phyloP scores from a whole-genome alignment of 257 asterid species.

The Scutellaria baicalensis region DNA sequence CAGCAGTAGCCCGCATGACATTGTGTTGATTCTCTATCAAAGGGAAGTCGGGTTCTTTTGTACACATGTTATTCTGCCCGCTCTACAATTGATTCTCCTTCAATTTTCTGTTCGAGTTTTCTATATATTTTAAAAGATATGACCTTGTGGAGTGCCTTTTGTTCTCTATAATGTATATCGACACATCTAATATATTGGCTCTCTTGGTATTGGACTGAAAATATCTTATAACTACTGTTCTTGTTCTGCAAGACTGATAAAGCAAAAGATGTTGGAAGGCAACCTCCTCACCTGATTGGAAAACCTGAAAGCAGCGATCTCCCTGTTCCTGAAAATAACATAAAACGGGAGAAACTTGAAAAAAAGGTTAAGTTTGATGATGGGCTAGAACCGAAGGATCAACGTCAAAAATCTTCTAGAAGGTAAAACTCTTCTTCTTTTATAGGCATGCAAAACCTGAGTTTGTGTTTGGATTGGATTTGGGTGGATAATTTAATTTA shows the following conservation, averaged over 20 bases:
- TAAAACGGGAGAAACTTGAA: conserved; percentile 23
- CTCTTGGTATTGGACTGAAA: neutral
- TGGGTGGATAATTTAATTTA: no score
- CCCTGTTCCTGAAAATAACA: conserved; percentile 20
- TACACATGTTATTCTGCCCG: neutral
- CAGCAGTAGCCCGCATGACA: conserved; percentile 2
- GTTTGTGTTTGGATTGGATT: neutral
- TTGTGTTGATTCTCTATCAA: neutral
- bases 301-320: conserved; percentile 17
- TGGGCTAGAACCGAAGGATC: conserved; percentile 26
- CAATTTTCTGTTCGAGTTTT: neutral
- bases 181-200: neutral
- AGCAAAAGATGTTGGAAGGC: conserved; percentile 17
- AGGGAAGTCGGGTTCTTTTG: neutral
- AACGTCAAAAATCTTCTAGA: neutral
- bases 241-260: conserved; percentile 26
- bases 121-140: neutral
- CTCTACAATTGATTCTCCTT: neutral
- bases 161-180: neutral
- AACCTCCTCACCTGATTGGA: conserved; percentile 7
- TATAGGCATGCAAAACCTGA: neutral
- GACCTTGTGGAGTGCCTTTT: neutral
- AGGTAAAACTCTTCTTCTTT: conserved; percentile 30
- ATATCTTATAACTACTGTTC: neutral
- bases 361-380: conserved; percentile 9